Evolutionary conservation across 208 protist species (phyloP).

Genomic region (Vickermania spadyakhi): DNA sequence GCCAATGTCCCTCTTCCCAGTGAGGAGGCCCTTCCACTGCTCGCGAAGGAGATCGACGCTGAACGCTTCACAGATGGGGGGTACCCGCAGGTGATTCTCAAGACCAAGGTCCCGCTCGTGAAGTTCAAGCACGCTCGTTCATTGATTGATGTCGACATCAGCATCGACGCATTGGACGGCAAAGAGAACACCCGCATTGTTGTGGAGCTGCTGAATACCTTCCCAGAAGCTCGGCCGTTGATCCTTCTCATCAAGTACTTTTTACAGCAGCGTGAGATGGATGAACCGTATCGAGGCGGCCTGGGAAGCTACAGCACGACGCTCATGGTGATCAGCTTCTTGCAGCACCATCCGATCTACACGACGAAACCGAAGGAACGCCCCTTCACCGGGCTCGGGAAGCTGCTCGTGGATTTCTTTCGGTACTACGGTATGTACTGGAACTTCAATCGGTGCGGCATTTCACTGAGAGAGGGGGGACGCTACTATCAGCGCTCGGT

Average conservation of each 20-base stretch:
- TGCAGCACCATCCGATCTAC: conserved; percentile 87
- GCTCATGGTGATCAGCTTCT: conserved; percentile 86
- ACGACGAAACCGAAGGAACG: conserved; percentile 32
- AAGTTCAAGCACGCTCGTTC: conserved; percentile 82
- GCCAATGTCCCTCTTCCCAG: conserved; percentile 34
- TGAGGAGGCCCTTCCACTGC: conserved; percentile 48
- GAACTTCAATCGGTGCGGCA: conserved; percentile 67
- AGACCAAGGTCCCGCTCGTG: conserved; percentile 90
- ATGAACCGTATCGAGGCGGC: conserved; percentile 91
- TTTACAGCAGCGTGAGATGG: conserved; percentile 83
- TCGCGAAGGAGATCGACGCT: conserved; percentile 55
- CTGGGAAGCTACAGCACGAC: conserved; percentile 86
- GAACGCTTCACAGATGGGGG: conserved; percentile 45
- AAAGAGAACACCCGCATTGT: conserved; percentile 69
- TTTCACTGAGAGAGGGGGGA: conserved; percentile 53
- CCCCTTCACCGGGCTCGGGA: conserved; percentile 66
- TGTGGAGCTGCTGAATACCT: conserved; percentile 36
- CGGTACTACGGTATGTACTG: conserved; percentile 86
- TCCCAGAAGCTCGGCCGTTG: conserved; percentile 72
- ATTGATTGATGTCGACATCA: conserved; percentile 84
- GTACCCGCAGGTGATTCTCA: conserved; percentile 83
- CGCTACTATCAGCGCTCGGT: conserved; percentile 43
- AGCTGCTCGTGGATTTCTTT: conserved; percentile 91
- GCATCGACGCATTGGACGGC: conserved; percentile 80
- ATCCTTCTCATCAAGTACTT: conserved; percentile 89